Evolutionary conservation across 1,284 basidiomycete species (phyloP).

Genomic region (Apiotrichum veenhuisii): DNA sequence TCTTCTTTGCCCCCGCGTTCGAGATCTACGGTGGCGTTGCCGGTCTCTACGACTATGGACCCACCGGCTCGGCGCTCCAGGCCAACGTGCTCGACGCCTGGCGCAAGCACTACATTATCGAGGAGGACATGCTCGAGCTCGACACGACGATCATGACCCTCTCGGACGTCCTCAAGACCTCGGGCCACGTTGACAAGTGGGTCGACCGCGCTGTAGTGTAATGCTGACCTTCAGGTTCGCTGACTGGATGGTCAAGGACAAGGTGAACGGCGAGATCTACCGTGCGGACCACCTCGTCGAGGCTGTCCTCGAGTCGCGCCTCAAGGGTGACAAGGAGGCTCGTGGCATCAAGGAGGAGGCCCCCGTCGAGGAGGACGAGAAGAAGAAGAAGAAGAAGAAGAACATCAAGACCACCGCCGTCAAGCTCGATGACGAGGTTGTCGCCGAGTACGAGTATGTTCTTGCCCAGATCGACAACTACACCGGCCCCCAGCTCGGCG

Average conservation of each 20-base stretch:
- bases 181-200: slow-evolving; percentile 88
- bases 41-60: slow-evolving; percentile 93
- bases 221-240: slow-evolving; percentile 61
- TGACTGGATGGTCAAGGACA: slow-evolving; percentile 99
- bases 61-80: slow-evolving; percentile 90
- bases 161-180: slow-evolving; percentile 91
- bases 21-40: slow-evolving; percentile 98
- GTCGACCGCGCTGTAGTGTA: slow-evolving; percentile 1
- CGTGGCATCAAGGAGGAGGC: slow-evolving; percentile 61
- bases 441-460: slow-evolving; percentile 72
- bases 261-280: slow-evolving; percentile 89
- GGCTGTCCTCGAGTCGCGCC: slow-evolving; percentile 80
- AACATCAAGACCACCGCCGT: slow-evolving; percentile 70
- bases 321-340: slow-evolving; percentile 91
- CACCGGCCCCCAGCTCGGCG: slow-evolving; percentile 80
- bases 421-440: slow-evolving; percentile 71
- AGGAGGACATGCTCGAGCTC: slow-evolving; percentile 98
- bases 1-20: slow-evolving; percentile 98
- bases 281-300: slow-evolving; percentile 97
- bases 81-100: slow-evolving; percentile 96
- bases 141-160: slow-evolving; percentile 98
- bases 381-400: slow-evolving; percentile 80
- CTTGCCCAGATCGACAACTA: slow-evolving; percentile 96
- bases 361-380: slow-evolving; percentile 58
- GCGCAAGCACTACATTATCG: slow-evolving; percentile 97